A percentile compares a stretch with the other conserved stretches of the same genome.
These are phyloP conservation scores for Aspergillus terreus DNA, from an alignment of 2,329 filamentous ascomycete species.

Conservation along the genomic window DNA sequence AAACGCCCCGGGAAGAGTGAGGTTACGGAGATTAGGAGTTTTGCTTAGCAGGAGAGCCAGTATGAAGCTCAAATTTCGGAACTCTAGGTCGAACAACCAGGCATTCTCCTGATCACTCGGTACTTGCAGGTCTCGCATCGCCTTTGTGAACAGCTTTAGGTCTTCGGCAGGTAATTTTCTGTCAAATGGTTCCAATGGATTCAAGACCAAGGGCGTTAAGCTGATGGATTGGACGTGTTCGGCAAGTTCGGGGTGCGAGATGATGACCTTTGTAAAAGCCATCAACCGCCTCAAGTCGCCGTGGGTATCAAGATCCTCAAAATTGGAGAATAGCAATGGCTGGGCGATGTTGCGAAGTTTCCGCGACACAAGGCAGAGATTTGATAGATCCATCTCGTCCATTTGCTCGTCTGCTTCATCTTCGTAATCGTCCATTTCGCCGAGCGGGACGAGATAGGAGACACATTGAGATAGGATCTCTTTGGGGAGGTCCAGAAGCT, in stretches of 20 bases:
- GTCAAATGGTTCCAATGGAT: background rate
- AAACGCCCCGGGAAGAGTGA: constrained; percentile 12
- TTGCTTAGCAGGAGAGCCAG: constrained; percentile 15
- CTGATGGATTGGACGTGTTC: constrained; percentile 12
- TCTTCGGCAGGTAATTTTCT: constrained; percentile 1
- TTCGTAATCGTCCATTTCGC: background rate
- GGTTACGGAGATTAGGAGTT: constrained; percentile 16
- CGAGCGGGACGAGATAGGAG: constrained; percentile 3
- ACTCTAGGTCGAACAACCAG: constrained; percentile 13
- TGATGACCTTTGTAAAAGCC: constrained; percentile 12
- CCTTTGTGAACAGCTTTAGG: constrained; percentile 3
- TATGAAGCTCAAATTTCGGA: constrained; percentile 11
- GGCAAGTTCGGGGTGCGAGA: constrained; percentile 16
- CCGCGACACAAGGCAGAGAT: constrained; percentile 19
- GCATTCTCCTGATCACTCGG: constrained; percentile 7
- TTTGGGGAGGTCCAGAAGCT: constrained; percentile 15
- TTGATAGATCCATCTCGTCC: constrained; percentile 4
- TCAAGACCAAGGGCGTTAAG: background rate
- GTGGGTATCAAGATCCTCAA: constrained; percentile 10
- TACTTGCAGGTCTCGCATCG: constrained; percentile 11
- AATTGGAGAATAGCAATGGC: constrained; percentile 18
- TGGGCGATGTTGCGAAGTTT: constrained; percentile 18
- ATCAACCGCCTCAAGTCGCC: constrained; percentile 5
- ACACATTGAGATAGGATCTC: constrained; percentile 19
- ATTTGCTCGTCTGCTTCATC: background rate